Base-by-base conservation (phyloP, 768 basidiomycete genomes). In the Austroboletus eburneus region DNA sequence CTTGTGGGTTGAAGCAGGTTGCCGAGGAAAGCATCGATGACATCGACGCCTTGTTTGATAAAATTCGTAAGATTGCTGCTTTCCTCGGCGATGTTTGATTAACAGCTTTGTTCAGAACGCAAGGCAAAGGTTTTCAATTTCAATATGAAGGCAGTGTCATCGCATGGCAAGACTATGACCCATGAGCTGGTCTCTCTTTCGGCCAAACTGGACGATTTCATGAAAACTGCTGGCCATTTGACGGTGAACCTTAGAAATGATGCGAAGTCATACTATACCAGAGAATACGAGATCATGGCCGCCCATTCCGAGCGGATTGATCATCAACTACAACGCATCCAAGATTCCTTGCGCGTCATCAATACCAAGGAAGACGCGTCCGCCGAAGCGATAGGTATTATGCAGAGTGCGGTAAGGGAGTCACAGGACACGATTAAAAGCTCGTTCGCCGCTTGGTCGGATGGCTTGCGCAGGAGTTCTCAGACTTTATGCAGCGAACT, bases 21-120 rank as follows among this genome's bases (percentile, higher is more conserved):
- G 79, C 80, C 1, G 66, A 73, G n/a, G 80, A 91, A 52, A 83
- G 82, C 49, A 68, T 89, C 16, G 72, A 72, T 8, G 89, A 96
- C 60, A 72, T 94, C 30, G 65, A 59, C 14, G 79, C 80, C 0
- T 67, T 94, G 20, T 90, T 91, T 52, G 80, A 80, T 35, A 96
- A 95, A 67, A 77, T 96, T 38, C 87, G 92, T 92, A 58, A 58
- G 80, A 57, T 21, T 18, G 21, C 21, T 48, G 43, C 33, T 27
- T 30, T 53, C 13, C 16, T 38, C 13, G 18, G 16, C 30, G 32
- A 2, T 41, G 20, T 13, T 2, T 44, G 5, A 36, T 39, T 66
- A 33, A 62, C 22, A 25, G 22, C 12, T 36, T 36, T 39, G 13
- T 29, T 14, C 52, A 94, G 92, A 88, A 34, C 85, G 93, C 48